Evolutionary conservation across 2,329 filamentous ascomycete species (phyloP).

Genomic region (Venturia carpophila): DNA sequence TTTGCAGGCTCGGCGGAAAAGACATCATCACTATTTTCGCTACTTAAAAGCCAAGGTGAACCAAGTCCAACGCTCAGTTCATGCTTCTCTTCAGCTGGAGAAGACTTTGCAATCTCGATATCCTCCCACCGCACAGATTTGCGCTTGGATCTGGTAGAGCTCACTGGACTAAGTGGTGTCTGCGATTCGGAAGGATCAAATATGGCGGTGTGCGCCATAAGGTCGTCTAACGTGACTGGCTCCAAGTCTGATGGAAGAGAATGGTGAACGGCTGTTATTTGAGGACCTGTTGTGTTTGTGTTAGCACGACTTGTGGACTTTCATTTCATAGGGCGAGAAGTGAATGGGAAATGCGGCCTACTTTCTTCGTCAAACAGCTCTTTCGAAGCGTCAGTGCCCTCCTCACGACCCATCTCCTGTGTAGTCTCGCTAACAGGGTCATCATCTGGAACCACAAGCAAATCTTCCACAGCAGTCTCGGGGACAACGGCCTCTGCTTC

Average conservation of each 20-base stretch:
- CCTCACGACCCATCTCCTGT: background rate
- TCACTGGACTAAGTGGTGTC: background rate
- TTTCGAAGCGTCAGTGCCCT: background rate
- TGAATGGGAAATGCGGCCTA: background rate
- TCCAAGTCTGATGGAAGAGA: background rate
- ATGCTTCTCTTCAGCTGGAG: conserved; percentile 5
- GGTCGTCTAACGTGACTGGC: background rate
- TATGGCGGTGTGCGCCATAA: background rate
- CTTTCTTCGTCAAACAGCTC: background rate
- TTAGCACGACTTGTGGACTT: background rate
- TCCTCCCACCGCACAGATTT: conserved; percentile 16
- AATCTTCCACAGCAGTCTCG: background rate
- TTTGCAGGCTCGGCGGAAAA: background rate
- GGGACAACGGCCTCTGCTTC: background rate
- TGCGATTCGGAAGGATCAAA: background rate
- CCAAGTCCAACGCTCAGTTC: background rate
- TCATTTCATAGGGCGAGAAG: background rate
- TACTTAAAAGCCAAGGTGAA: background rate
- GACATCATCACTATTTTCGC: background rate
- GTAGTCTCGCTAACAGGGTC: background rate
- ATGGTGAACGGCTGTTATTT: background rate
- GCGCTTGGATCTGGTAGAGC: conserved; percentile 5
- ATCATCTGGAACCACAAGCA: background rate
- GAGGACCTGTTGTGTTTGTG: background rate
- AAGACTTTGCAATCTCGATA: conserved; percentile 11